phyloP scores from a whole-genome alignment of 2,329 filamentous ascomycete species.

The Microdochium paspali region DNA sequence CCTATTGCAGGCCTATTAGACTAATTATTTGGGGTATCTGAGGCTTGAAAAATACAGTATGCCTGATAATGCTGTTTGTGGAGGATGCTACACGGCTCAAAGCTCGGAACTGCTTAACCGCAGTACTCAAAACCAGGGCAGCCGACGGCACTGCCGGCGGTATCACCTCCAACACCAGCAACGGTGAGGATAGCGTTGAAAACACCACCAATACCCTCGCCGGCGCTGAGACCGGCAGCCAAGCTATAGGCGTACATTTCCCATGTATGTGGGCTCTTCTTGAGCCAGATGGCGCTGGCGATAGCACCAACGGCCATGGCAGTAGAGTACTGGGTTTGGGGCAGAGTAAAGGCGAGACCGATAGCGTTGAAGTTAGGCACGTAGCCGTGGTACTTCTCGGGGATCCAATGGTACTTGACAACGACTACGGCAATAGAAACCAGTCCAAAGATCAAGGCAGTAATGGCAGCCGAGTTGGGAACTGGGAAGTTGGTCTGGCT shows the following conservation, averaged over 20 bases:
- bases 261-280: background rate
- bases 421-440: background rate
- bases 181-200: background rate
- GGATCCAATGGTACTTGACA: background rate
- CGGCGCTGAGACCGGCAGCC: background rate
- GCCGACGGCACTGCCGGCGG: background rate
- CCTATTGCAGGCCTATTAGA: too few relatives aligned
- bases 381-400: conserved; percentile 1
- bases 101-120: too few relatives aligned
- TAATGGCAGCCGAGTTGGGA: background rate
- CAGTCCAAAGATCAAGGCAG: background rate
- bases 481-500: background rate
- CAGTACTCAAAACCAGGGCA: background rate
- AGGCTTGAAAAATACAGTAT: too few relatives aligned
- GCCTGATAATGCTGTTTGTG: too few relatives aligned
- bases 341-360: background rate
- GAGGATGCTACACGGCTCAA: too few relatives aligned
- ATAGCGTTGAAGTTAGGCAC: background rate
- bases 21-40: too few relatives aligned
- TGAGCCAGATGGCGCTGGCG: background rate
- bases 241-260: background rate
- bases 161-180: background rate
- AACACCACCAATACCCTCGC: background rate
- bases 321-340: background rate
- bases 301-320: background rate